Base-by-base conservation (phyloP, 2,329 filamentous ascomycete species). In the Zopfia rhizophila region DNA sequence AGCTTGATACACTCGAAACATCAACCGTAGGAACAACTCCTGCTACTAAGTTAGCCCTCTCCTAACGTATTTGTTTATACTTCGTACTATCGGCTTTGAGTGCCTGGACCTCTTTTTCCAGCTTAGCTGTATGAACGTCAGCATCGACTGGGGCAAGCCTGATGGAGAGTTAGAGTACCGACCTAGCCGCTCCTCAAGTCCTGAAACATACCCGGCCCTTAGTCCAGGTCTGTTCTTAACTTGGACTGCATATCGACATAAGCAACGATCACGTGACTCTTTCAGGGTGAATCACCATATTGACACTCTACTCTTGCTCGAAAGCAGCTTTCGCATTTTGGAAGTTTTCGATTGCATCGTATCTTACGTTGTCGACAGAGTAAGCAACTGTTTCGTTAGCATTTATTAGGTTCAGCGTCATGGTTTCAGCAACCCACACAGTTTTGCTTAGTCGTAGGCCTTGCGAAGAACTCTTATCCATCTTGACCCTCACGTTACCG, bases 161-260 rank as follows among this genome's bases (percentile, higher is more conserved):
- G 19, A 37, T 48, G 11, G 56, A 50, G 55, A n/a, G 31, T 19
- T 13, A n/a, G 13, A 12, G 21, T 17, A 45, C 58, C 10, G 42
- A 72, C 70, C 60, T 38, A 73, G 51, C 19, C 72, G 56, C 38
- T 61, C 57, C 50, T 74, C 72, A 8, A 73, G 50, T 23, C 65
- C 54, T 10, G 69, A 66, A 4, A 74, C 71, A 53, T 73, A 74
- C n/a, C 72, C 72, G 16, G 72, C 81, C 21, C 82, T 75, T 25
- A 82, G 25, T 7, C 62, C 62, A 4, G 62, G 62, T 23, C 54
- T 52, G 17, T 58, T 48, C 28, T 51, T 56, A 7, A 54, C 46
- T 14, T 39, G 24, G 17, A 47, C 49, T 51, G 12, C 5, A 35
- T 1, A 6, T 17, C 12, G 4, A 14, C 14, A 24, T 51, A 21